Evolutionary conservation across 1,139 yeast species (phyloP).

Genomic region (Sugiyamaella japonica): DNA sequence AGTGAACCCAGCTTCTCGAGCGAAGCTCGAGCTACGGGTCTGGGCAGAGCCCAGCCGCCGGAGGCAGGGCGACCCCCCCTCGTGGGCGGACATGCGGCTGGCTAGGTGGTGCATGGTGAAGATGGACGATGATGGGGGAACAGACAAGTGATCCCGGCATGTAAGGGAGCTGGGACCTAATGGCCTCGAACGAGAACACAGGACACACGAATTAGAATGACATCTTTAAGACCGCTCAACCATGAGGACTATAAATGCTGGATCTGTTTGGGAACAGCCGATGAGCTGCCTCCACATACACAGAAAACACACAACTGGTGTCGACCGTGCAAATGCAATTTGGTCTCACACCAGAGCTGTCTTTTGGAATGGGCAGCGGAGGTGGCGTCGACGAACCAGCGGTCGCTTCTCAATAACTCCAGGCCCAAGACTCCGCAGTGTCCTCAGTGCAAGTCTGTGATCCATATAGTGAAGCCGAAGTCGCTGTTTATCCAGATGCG

Average conservation of each 20-base stretch:
- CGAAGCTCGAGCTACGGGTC: no score
- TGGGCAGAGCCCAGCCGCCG: no score
- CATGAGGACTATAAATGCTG: constrained; percentile 41
- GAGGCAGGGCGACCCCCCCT: no score
- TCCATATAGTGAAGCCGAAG: constrained; percentile 36
- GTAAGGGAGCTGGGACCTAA: no score
- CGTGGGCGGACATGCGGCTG: no score
- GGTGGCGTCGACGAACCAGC: constrained; percentile 33
- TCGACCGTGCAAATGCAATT: constrained; percentile 45
- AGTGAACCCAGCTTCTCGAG: no score
- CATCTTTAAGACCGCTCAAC: constrained; percentile 2
- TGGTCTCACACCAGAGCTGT: constrained; percentile 48
- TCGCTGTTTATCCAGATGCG: constrained; percentile 34
- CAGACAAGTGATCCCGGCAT: no score
- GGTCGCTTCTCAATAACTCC: constrained; percentile 21
- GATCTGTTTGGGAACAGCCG: constrained; percentile 48
- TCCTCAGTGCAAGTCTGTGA: constrained; percentile 48
- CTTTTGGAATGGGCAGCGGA: constrained; percentile 48
- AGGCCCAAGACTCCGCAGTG: constrained; percentile 38
- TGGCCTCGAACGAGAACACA: no score
- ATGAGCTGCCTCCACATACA: constrained; percentile 41
- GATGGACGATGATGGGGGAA: no score
- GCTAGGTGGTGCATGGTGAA: no score
- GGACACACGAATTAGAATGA: neutral
- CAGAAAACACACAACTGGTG: constrained; percentile 40